Conservation (phyloP, 1,139 yeast species). For the Yamadazyma kanchanaburiensis region DNA sequence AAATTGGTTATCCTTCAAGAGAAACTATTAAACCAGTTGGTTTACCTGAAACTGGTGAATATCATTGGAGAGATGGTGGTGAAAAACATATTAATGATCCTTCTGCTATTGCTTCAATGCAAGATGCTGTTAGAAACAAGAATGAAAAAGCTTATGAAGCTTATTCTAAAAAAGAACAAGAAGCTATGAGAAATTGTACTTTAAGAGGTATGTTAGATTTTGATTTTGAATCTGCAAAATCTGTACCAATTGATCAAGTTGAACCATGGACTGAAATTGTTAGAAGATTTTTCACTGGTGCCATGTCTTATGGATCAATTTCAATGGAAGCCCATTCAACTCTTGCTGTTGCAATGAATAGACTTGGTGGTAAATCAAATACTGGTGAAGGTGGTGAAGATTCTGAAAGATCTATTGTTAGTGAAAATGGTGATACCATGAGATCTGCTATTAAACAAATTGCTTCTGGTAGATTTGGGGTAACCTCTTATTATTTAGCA, state of each 20-base stretch:
- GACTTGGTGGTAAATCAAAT: constrained; percentile 95
- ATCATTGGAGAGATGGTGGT: constrained; percentile 99
- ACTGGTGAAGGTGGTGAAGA: constrained; percentile 99
- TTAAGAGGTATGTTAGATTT: constrained; percentile 91
- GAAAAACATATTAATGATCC: constrained; percentile 95
- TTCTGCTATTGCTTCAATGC: constrained; percentile 88
- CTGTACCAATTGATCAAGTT: constrained; percentile 94
- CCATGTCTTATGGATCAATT: constrained; percentile 98
- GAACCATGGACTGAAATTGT: constrained; percentile 99
- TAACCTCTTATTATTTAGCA: constrained; percentile 87
- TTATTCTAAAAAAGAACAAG: constrained; percentile 85
- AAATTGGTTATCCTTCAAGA: constrained; percentile 84
- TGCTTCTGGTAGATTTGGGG: constrained; percentile 98
- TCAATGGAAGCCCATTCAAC: constrained; percentile 99
- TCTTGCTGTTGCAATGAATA: constrained; percentile 96
- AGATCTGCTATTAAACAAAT: constrained; percentile 96
- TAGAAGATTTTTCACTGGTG: constrained; percentile 96
- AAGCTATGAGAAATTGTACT: constrained; percentile 89
- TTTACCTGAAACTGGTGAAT: constrained; percentile 94
- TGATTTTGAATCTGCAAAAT: constrained; percentile 64
- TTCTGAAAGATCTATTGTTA: constrained; percentile 78
- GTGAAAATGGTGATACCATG: constrained; percentile 93
- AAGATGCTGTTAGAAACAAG: constrained; percentile 95
- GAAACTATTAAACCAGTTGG: constrained; percentile 67
- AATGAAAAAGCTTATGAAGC: constrained; percentile 90